Base-by-base conservation (phyloP, 805 yeast genomes). In the Tetrapisispora phaffii region DNA sequence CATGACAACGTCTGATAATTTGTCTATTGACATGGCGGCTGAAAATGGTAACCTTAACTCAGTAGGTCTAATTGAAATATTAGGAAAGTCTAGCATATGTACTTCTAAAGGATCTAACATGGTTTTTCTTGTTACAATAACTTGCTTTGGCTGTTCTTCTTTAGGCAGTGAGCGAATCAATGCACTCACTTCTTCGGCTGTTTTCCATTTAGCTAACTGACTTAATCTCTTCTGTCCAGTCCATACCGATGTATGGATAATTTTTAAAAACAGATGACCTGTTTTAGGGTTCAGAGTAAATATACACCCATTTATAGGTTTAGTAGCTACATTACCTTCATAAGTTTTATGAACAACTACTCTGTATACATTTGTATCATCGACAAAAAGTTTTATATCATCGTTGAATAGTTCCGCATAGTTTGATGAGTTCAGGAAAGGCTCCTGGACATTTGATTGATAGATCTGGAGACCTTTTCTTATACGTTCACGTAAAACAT, bases 171-270 rank as follows among this genome's bases (percentile, higher is more conserved):
- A 85, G 36, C 96, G 73, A 17, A 93, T 75, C 51, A 93, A 69
- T 0, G 95, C 95, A 15, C 96, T 90, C 20, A 87, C 95, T 63
- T 90, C 97, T 65, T 93, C 99, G 0, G 98, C 97, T 1, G 97
- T 81, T 62, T 90, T 93, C 98, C 98, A 93, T 60, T 93, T 93
- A 1, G 97, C 89, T 51, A 93, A 68, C 59, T 93, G 97, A 24
- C 93, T 82, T 48, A 90, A 72, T 55, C 97, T 82, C 57, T 87
- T 89, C 63, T 93, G 97, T 17, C 99, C 99, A 3, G 95, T 82
- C 94, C 96, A 93, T 2, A 87, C 95, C 6, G 95, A 84, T 0
- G 95, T 86, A 57, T 90, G 97, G 47, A 93, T 86, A 44, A 93
- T 77, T 59, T 86, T 87, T 64, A 93, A 71, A 59, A 85, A 88